Evolutionary conservation across 2,329 filamentous ascomycete species (phyloP), one percentile per base, ranked within the genome.

Genomic region (Xylogone sp.): DNA sequence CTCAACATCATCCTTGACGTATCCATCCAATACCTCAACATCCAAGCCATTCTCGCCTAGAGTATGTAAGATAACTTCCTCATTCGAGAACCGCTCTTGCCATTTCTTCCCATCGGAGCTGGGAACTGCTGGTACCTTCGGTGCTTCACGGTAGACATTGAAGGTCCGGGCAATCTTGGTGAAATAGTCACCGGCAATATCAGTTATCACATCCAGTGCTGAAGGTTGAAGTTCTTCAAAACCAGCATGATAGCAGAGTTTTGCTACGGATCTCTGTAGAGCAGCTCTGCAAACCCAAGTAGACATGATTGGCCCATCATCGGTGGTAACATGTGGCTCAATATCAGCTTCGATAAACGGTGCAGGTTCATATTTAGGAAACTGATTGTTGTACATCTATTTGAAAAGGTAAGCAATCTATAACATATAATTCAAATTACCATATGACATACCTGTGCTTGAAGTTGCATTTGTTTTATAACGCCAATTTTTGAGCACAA

Each of bases 401-500:
- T n/a, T n/a, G n/a, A n/a, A 20, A 45, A 45, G 46, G 16, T 60
- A 50, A 61, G 56, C 42, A 4, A 43, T 48, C 16, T 8, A 24
- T n/a, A 7, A 49, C 24, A 12, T 3, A 12, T 13, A 46, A 4
- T 45, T 42, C 18, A 12, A 19, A 43, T 45, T 10, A 13, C n/a
- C 8, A n/a, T n/a, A n/a, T 12, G 46, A 64, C 75, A 66, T 81
- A 90, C 89, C 81, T 97, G 94, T 48, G 91, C 90, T 69, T 99
- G 94, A 49, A 97, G 83, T 71, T 99, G 94, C 94, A 99, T 99
- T 73, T 99, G 94, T 74, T 97, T 99, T 67, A 99, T 94, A 55
- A 99, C 90, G 46, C 90, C 87, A 67, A 99, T 96, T 72, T 97
- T 99, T 10, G 91, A 91, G 63, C 91, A 96, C 24, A 99, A 81